Conservation (phyloP, 2,329 filamentous ascomycete genomes). For the Trematosphaeria pertusa region DNA sequence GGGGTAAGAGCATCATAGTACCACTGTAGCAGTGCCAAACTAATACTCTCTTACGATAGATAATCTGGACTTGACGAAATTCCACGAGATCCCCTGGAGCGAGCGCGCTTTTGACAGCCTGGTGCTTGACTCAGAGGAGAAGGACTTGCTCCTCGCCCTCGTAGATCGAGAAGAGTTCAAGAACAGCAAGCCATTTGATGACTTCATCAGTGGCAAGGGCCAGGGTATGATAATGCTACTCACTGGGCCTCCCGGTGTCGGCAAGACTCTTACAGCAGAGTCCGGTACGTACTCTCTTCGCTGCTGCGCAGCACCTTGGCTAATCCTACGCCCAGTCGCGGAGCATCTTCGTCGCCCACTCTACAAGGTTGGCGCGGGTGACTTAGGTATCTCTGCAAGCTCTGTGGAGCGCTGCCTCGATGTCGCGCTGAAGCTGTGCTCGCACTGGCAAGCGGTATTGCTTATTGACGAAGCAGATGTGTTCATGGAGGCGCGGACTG, state of each 20-base stretch:
- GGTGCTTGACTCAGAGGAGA: slow-evolving; percentile 56
- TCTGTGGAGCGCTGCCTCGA: slow-evolving; percentile 52
- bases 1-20: too few relatives aligned
- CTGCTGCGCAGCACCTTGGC: too few relatives aligned
- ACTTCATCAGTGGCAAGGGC: slow-evolving; percentile 59
- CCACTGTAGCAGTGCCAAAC: too few relatives aligned
- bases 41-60: slow-evolving; percentile 3
- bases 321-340: slow-evolving; percentile 74
- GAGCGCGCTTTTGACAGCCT: slow-evolving; percentile 56
- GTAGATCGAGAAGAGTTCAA: slow-evolving; percentile 52
- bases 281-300: background rate
- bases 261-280: slow-evolving; percentile 53
- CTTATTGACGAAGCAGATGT: slow-evolving; percentile 58
- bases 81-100: slow-evolving; percentile 55
- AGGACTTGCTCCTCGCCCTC: slow-evolving; percentile 57
- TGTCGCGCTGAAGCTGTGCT: slow-evolving; percentile 53
- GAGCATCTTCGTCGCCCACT: slow-evolving; percentile 62
- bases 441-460: slow-evolving; percentile 57
- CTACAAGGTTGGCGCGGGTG: slow-evolving; percentile 55
- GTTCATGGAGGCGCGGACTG: slow-evolving; percentile 19
- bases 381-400: slow-evolving; percentile 53
- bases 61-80: slow-evolving; percentile 20
- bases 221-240: slow-evolving; percentile 9
- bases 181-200: slow-evolving; percentile 50
- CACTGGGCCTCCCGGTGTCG: slow-evolving; percentile 58